Evolutionary conservation across 306 rosid genomes (phyloP).

Genomic region (Rosa rugosa): DNA sequence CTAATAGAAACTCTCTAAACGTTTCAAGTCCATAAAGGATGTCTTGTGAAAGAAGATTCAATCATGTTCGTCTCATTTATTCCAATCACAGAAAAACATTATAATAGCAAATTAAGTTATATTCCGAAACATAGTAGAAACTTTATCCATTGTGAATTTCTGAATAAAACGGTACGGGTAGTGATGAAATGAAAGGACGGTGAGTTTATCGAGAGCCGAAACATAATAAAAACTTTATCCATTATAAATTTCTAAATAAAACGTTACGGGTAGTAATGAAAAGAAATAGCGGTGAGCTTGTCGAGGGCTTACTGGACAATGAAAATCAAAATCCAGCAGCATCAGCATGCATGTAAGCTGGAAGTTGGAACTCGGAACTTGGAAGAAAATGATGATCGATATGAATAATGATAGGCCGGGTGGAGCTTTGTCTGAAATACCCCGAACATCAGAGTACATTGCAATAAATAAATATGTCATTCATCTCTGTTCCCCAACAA

Average conservation of each 20-base stretch:
- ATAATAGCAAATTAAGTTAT: neutral
- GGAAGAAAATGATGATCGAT: too few relatives aligned
- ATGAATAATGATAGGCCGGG: neutral
- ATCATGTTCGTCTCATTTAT: too few relatives aligned
- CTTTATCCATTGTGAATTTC: neutral
- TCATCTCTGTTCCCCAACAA: conserved; percentile 6
- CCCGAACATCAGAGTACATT: neutral
- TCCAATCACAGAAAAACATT: neutral
- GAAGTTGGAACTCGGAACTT: too few relatives aligned
- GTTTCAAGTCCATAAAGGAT: neutral
- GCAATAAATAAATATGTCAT: neutral
- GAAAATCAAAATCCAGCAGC: neutral
- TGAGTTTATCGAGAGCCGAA: neutral
- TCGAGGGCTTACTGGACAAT: neutral
- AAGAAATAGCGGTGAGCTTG: neutral
- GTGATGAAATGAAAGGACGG: neutral
- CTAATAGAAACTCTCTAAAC: too few relatives aligned
- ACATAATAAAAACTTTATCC: neutral
- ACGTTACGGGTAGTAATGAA: neutral
- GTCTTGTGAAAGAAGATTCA: too few relatives aligned
- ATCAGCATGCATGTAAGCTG: neutral
- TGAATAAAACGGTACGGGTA: neutral
- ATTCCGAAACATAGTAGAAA: neutral
- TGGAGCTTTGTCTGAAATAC: conserved; percentile 19
- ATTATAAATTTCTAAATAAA: neutral